Evolutionary conservation across 345 rosid genomes (phyloP), one percentile per base, ranked within the genome.

Genomic region (Rhizophora apiculata): DNA sequence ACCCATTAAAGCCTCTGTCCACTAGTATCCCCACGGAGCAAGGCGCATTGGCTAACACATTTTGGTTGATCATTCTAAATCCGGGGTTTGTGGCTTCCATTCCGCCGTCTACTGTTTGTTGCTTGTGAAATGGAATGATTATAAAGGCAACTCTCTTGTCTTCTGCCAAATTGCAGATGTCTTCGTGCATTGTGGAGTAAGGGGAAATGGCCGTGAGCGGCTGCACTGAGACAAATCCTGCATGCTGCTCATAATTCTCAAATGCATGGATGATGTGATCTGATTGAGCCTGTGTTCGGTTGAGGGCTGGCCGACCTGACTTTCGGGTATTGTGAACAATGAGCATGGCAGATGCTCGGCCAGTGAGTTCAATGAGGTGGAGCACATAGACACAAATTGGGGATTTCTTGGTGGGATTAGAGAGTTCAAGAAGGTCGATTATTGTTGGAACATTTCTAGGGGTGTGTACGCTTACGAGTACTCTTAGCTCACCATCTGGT

Each of bases 11-110:
- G 49, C 98, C 97, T 83, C 97, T 80, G 64, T 95, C 98, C 0
- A 95, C 92, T 0, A 95, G 90, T 66, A 95, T 88, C 18, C 96
- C 99, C 0, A 95, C 84, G 0, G 99, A 88, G 80, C 98, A 95
- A 46, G 99, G 99, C 11, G 96, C 77, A 61, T 87, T 84, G 22
- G 77, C 82, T 16, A 90, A 78, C 2, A 92, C 74, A 64, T 95
- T 95, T 78, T 90, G 97, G 80, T 95, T 92, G 18, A 92, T 89
- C 60, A 75, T 81, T 34, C 96, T 81, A 60, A 82, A 85, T 13
- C 93, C 96, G 0, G 99, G 96, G 60, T 95, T 92, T 6, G 93
- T 89, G 9, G 85, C 90, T 76, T 95, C 99, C 99, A 95, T 95
- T 11, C 92, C 96, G 37, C 97, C 99, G 69, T 95, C 96, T 1